Evolutionary conservation across 768 basidiomycete species (phyloP).

Genomic region (Exidia glandulosa): DNA sequence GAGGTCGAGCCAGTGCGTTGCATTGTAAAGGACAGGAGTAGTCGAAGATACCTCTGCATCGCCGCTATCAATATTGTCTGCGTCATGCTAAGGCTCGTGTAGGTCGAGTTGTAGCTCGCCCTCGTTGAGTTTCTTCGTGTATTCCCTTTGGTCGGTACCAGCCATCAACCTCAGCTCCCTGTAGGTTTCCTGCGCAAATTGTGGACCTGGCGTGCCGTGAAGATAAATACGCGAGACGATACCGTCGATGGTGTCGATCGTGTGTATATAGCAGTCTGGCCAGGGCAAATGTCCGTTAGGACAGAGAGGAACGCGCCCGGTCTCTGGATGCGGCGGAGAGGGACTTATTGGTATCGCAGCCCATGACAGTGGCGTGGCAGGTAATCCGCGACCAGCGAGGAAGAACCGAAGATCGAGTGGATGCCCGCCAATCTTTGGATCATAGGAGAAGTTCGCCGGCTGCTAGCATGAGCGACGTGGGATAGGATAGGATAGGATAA

Average conservation of each 20-base stretch:
- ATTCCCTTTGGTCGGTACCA: background rate
- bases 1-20: background rate
- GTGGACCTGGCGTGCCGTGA: background rate
- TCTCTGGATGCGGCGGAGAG: background rate
- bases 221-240: background rate
- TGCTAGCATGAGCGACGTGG: background rate
- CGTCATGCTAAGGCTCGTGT: too few relatives aligned
- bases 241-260: background rate
- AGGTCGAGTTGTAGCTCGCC: too few relatives aligned
- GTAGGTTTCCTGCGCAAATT: background rate
- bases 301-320: background rate
- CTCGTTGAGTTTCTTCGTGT: too few relatives aligned
- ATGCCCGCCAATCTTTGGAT: background rate
- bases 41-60: too few relatives aligned
- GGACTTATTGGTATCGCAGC: background rate
- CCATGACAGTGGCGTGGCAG: background rate
- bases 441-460: background rate
- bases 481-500: background rate
- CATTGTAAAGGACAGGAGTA: background rate
- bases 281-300: background rate
- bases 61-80: too few relatives aligned
- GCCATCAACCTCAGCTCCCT: background rate
- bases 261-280: background rate
- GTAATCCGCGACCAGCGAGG: background rate
- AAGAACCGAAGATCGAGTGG: background rate